Percentiles rank a stretch among this genome's conserved stretches.
Conservation (phyloP, 768 basidiomycete species). For the Boletus sp. region DNA sequence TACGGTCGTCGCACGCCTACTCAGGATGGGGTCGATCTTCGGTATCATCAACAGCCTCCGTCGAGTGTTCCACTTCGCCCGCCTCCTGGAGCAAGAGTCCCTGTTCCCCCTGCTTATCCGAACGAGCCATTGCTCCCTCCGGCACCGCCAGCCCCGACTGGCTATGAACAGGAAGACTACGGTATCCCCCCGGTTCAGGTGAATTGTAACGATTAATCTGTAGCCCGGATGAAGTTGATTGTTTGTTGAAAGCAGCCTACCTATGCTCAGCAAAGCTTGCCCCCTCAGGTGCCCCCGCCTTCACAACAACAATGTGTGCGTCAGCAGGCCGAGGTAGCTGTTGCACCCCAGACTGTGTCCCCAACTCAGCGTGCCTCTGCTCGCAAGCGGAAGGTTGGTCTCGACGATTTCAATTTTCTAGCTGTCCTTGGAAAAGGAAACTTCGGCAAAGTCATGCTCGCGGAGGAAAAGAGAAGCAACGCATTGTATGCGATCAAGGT, state of each 20-base stretch:
- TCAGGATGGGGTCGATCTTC: constrained; percentile 39
- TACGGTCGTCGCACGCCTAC: constrained; percentile 25
- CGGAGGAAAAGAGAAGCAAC: constrained; percentile 93
- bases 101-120: constrained; percentile 34
- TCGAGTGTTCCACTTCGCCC: constrained; percentile 34
- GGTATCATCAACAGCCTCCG: constrained; percentile 37
- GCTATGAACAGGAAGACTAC: constrained; percentile 32
- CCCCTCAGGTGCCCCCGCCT: constrained; percentile 16
- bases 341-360: constrained; percentile 32
- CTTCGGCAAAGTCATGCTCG: constrained; percentile 99
- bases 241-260: constrained; percentile 9
- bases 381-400: constrained; percentile 81
- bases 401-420: constrained; percentile 99
- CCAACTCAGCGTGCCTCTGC: constrained; percentile 41
- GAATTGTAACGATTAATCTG: not conserved
- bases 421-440: constrained; percentile 99
- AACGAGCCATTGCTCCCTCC: constrained; percentile 32
- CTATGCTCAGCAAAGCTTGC: constrained; percentile 25
- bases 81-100: constrained; percentile 37
- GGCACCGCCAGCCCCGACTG: constrained; percentile 9
- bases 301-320: constrained; percentile 26
- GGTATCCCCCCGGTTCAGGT: constrained; percentile 22
- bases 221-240: constrained; percentile 2
- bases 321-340: constrained; percentile 29
- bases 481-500: constrained; percentile 98